Percentiles rank a stretch among this genome's conserved stretches.
phyloP scores from a whole-genome alignment of 495 filamentous ascomycete species.

The Astrothelium macrocarpum region DNA sequence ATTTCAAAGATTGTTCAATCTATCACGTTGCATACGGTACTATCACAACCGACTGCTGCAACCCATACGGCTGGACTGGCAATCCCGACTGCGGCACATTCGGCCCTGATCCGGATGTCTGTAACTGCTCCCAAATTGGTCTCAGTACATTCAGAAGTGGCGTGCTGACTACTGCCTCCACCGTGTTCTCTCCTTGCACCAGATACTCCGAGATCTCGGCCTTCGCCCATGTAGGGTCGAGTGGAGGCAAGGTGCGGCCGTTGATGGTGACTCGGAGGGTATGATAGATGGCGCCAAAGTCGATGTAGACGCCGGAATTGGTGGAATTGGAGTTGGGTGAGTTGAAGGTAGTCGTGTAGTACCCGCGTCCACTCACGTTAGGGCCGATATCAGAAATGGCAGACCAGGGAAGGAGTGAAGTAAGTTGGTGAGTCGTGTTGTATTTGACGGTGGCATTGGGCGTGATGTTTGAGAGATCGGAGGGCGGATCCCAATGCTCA shows the following conservation, averaged over 20 bases:
- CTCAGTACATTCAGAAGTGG: conserved; percentile 17
- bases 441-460: conserved; percentile 9
- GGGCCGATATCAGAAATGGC: conserved; percentile 6
- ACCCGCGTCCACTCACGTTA: conserved; percentile 16
- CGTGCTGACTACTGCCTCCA: conserved; percentile 18
- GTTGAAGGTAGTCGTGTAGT: conserved; percentile 20
- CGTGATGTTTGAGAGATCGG: conserved; percentile 5
- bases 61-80: conserved; percentile 14
- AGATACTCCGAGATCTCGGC: conserved; percentile 9
- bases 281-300: conserved; percentile 14
- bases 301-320: conserved; percentile 13
- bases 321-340: conserved; percentile 1
- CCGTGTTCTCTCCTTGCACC: conserved; percentile 7
- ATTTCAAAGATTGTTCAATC: too few relatives aligned
- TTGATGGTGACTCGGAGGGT: conserved; percentile 18
- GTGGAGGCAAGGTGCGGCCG: conserved; percentile 13
- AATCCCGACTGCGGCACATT: not conserved
- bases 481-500: conserved; percentile 17
- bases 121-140: not conserved
- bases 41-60: conserved; percentile 3
- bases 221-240: conserved; percentile 18
- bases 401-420: conserved; percentile 16
- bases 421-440: conserved; percentile 13
- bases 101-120: not conserved
- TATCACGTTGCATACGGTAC: not conserved